Evolutionary conservation across 1,284 basidiomycete species (phyloP), one percentile per base, ranked within the genome.

Genomic region (Polyporus tsugae): DNA sequence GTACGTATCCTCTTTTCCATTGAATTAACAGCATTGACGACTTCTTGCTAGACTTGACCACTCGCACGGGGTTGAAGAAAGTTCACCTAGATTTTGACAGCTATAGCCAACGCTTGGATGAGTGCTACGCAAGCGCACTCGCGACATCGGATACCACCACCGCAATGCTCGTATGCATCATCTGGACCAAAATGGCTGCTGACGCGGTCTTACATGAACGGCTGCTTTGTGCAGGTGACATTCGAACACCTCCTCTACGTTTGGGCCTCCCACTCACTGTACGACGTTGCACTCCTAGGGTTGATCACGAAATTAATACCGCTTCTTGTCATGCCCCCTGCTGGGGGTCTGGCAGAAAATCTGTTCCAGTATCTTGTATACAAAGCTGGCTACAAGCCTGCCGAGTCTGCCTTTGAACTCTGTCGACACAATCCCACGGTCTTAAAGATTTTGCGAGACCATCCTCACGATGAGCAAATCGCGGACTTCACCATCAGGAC

Each of bases 71-170:
- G 0, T 25, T 52, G 46, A 52, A 52, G 11, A 52, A 52, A 13
- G 22, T 52, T 11, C 46, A 52, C 22, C 46, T 52, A 4, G 46
- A 52, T 10, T 25, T 52, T 25, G 46, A 52, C 46, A 6, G 25
- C 11, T 52, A 25, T 52, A 52, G 46, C n/a, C 46, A 25, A 25
- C 46, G 46, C 46, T 25, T 52, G 22, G 46, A 52, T 52, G 46
- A 52, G 46, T 52, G 46, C 22, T 52, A 52, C 46, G 22, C 46
- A 52, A 52, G 10, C n/a, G 46, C 46, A 52, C 46, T 52, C 22
- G n/a, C 46, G 22, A 52, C 22, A 13, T 52, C 46, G 11, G 22
- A 52, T 52, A 52, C 46, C 22, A 25, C 46, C 2, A 49, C 46
- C 9, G 22, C 46, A 13, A 49, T 49, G 46, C n/a, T 49, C 22